Evolutionary conservation across 2,329 filamentous ascomycete species (phyloP).

Genomic region (Periglandula ipomoeae): DNA sequence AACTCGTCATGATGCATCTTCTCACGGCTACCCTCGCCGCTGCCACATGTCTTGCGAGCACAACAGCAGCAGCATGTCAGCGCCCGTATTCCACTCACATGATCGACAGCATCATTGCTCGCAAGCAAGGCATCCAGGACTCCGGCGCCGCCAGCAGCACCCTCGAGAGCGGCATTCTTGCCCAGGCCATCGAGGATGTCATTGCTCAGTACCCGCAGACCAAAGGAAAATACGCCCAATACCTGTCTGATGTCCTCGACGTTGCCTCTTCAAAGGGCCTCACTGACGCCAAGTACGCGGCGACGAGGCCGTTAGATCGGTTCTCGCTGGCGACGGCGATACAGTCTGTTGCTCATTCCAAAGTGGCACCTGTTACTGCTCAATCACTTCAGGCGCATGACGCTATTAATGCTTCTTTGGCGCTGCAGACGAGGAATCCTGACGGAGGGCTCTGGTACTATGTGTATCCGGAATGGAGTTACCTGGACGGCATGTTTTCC

Average conservation of each 20-base stretch:
- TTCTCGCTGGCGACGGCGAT: conserved; percentile 15
- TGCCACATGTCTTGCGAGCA: not conserved
- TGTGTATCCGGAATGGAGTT: conserved; percentile 41
- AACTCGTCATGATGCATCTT: not conserved
- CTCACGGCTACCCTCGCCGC: not conserved
- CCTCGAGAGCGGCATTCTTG: conserved; percentile 16
- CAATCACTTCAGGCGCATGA: conserved; percentile 4
- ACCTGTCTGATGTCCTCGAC: conserved; percentile 12
- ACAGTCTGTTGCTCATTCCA: conserved; percentile 2
- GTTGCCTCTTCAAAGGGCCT: conserved; percentile 7
- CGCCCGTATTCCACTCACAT: conserved; percentile 6
- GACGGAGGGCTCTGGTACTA: conserved; percentile 29
- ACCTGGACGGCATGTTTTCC: conserved; percentile 44
- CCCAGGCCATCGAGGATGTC: conserved; percentile 11
- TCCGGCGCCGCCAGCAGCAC: conserved; percentile 14
- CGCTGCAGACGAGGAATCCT: conserved; percentile 19
- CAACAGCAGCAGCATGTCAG: not conserved
- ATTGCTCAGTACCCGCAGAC: conserved; percentile 10
- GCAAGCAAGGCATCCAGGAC: conserved; percentile 14
- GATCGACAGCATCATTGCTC: conserved; percentile 16
- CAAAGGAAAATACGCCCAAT: conserved; percentile 4
- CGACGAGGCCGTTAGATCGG: conserved; percentile 14
- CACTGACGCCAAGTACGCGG: conserved; percentile 9
- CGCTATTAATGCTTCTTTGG: conserved; percentile 13
- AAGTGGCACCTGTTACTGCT: conserved; percentile 5